phyloP scores from a whole-genome alignment of 1,139 yeast species.

The Zhuliangozyma parablackwelliae region DNA sequence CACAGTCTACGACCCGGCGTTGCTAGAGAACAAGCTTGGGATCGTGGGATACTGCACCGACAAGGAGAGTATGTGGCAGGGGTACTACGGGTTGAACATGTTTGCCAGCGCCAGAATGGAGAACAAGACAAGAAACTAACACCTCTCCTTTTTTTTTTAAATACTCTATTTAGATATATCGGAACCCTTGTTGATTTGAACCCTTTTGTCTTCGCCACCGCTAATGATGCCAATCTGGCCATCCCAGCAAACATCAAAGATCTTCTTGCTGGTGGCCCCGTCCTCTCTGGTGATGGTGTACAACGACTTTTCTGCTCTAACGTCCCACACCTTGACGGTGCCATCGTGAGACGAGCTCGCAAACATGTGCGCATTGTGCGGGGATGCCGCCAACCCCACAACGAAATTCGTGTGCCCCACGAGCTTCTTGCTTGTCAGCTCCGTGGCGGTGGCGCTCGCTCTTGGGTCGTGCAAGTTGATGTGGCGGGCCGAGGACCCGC shows the following conservation, averaged over 20 bases:
- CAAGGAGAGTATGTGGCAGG: constrained; percentile 65
- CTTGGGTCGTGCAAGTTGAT: constrained; percentile 92
- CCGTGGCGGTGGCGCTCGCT: constrained; percentile 30
- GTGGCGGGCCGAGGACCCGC: constrained; percentile 96
- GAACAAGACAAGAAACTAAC: constrained; percentile 9
- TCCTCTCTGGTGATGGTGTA: constrained; percentile 78
- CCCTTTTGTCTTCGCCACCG: constrained; percentile 91
- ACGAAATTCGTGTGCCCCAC: constrained; percentile 92
- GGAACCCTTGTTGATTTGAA: constrained; percentile 72
- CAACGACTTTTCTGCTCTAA: constrained; percentile 80
- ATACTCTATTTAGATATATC: constrained; percentile 27
- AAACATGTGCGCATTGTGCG: constrained; percentile 74
- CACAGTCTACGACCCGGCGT: constrained; percentile 6
- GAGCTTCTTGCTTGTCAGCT: constrained; percentile 54
- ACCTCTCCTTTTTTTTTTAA: not conserved
- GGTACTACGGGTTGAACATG: constrained; percentile 62
- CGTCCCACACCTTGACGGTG: constrained; percentile 92
- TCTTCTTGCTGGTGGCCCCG: constrained; percentile 48
- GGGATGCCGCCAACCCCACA: constrained; percentile 68
- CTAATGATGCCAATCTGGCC: constrained; percentile 74
- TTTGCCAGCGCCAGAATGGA: constrained; percentile 35
- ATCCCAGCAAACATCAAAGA: constrained; percentile 88
- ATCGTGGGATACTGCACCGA: constrained; percentile 57
- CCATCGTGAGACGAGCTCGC: constrained; percentile 95
- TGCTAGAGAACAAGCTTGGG: constrained; percentile 21